These are phyloP conservation scores for Linnemannia elongata DNA, from an alignment of 192 early-diverging fungal species.

Conservation along the genomic window DNA sequence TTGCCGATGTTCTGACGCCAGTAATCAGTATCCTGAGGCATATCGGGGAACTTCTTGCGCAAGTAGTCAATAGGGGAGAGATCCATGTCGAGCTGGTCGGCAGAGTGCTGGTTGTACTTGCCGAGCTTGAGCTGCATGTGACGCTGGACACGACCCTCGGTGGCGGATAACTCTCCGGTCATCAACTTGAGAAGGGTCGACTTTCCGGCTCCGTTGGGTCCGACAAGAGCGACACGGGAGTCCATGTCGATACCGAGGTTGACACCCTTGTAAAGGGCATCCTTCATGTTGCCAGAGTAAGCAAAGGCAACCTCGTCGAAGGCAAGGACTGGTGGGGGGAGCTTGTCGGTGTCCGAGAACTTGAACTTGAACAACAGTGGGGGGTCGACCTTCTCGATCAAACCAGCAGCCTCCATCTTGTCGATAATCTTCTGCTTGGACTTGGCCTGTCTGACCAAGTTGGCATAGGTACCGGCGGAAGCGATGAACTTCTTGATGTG, in stretches of 20 bases:
- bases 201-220: constrained; percentile 95
- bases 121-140: constrained; percentile 95
- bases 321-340: constrained; percentile 95
- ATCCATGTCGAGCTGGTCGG: constrained; percentile 94
- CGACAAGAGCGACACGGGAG: constrained; percentile 97
- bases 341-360: constrained; percentile 87
- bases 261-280: constrained; percentile 91
- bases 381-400: constrained; percentile 94
- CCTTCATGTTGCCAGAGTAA: constrained; percentile 86
- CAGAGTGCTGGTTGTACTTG: constrained; percentile 98
- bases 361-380: constrained; percentile 84
- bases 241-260: constrained; percentile 98
- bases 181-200: constrained; percentile 98
- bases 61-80: constrained; percentile 93
- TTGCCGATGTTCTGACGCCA: constrained; percentile 94
- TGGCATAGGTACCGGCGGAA: constrained; percentile 99
- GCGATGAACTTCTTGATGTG: constrained; percentile 99
- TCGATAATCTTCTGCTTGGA: constrained; percentile 99
- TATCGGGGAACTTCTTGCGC: constrained; percentile 83
- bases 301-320: constrained; percentile 95
- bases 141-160: constrained; percentile 86
- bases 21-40: constrained; percentile 85
- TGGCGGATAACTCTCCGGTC: constrained; percentile 89
- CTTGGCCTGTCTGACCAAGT: constrained; percentile 96
- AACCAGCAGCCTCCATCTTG: constrained; percentile 99